Conservation (phyloP, 2,329 filamentous ascomycete species). For the Sporothrix brunneoviolacea region DNA sequence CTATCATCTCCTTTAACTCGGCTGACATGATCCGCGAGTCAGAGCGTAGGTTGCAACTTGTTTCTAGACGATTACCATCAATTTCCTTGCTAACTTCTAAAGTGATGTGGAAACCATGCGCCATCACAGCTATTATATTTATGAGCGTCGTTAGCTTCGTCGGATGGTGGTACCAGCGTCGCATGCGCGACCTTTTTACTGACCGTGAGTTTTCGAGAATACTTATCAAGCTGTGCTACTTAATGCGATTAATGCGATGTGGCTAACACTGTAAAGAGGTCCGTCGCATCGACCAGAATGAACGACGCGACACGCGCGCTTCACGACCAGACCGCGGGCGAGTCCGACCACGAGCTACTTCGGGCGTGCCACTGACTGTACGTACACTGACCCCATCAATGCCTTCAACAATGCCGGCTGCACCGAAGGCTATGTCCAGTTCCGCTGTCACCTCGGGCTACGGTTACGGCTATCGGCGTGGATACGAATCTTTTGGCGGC, state of each 20-base stretch:
- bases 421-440: neutral
- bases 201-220: slow-evolving; percentile 13
- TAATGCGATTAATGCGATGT: too few species aligned
- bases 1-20: slow-evolving; percentile 18
- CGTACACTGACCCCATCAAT: neutral
- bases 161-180: slow-evolving; percentile 25
- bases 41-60: slow-evolving; percentile 11
- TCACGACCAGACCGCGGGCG: slow-evolving; percentile 5
- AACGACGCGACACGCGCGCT: slow-evolving; percentile 1
- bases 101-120: slow-evolving; percentile 20
- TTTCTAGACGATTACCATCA: too few species aligned
- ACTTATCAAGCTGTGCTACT: too few species aligned
- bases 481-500: neutral
- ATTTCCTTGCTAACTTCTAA: neutral
- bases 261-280: slow-evolving; percentile 1
- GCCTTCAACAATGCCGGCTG: neutral
- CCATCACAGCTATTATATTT: slow-evolving; percentile 21
- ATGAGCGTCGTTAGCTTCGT: slow-evolving; percentile 22
- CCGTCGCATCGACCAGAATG: slow-evolving; percentile 11
- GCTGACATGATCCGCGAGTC: slow-evolving; percentile 17
- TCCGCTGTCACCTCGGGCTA: neutral
- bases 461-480: neutral
- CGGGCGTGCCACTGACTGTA: neutral
- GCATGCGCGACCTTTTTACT: slow-evolving; percentile 21
- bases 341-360: neutral